Conservation (phyloP, 441 rosid species). For the Bocquillonia castaneifolia region DNA sequence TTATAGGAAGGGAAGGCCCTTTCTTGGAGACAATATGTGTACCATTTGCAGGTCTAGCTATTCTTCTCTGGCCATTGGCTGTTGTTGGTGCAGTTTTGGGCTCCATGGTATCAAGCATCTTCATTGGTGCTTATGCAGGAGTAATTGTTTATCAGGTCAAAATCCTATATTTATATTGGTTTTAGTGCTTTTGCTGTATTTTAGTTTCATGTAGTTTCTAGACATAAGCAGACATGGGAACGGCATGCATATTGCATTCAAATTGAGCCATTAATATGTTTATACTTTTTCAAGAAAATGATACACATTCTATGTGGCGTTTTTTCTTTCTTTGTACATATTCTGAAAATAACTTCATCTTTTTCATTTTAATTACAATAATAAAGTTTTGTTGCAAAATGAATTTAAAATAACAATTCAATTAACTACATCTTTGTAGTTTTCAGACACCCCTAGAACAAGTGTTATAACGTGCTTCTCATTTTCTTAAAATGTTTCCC, state of each 20-base stretch:
- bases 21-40: slow-evolving; percentile 96
- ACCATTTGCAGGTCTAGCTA: slow-evolving; percentile 91
- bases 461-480: not conserved
- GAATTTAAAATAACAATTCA: not conserved
- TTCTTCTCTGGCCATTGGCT: slow-evolving; percentile 90
- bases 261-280: slow-evolving; percentile 4
- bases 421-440: not conserved
- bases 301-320: not conserved
- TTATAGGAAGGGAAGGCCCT: slow-evolving; percentile 95
- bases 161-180: not conserved
- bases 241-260: not conserved
- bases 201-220: not conserved
- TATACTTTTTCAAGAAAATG: not conserved
- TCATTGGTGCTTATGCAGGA: slow-evolving; percentile 79
- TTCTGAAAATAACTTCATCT: not conserved
- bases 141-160: slow-evolving; percentile 77
- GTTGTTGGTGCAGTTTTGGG: slow-evolving; percentile 85
- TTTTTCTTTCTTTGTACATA: not conserved
- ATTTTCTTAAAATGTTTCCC: not conserved
- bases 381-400: not conserved
- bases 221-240: not conserved
- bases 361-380: not conserved
- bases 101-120: slow-evolving; percentile 64
- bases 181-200: not conserved
- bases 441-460: not conserved